Conservation (phyloP, 225 moss, liverwort and hornwort species). For the Takakia lepidozioides region DNA sequence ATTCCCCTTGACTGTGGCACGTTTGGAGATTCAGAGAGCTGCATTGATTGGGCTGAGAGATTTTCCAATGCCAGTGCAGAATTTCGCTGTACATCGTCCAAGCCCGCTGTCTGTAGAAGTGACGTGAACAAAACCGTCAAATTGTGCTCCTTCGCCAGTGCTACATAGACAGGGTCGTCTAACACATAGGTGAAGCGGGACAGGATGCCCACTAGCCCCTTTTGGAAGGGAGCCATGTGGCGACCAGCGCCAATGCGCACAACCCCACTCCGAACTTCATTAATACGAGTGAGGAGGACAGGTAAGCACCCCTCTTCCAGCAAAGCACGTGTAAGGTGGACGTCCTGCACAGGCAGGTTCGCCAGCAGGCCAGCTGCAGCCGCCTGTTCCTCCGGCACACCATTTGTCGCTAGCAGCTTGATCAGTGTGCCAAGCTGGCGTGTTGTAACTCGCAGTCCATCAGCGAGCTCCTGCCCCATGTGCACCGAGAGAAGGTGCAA, state of each 20-base stretch:
- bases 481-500: slow-evolving; percentile 42
- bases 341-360: slow-evolving; percentile 39
- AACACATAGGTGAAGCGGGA: slow-evolving; percentile 41
- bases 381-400: slow-evolving; percentile 43
- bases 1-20: slow-evolving; percentile 1
- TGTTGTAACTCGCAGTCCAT: slow-evolving; percentile 44
- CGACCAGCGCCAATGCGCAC: slow-evolving; percentile 43
- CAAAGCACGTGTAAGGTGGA: slow-evolving; percentile 35
- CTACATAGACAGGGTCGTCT: slow-evolving; percentile 19
- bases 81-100: slow-evolving; percentile 48
- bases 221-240: slow-evolving; percentile 37
- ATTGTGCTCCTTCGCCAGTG: slow-evolving; percentile 24
- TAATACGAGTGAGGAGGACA: slow-evolving; percentile 29
- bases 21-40: slow-evolving; percentile 16
- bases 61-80: slow-evolving; percentile 57
- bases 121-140: slow-evolving; percentile 34
- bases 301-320: slow-evolving; percentile 29
- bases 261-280: slow-evolving; percentile 38
- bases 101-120: slow-evolving; percentile 26
- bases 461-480: slow-evolving; percentile 53
- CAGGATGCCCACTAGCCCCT: slow-evolving; percentile 45
- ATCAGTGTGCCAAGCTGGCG: slow-evolving; percentile 41
- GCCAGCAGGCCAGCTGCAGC: slow-evolving; percentile 33
- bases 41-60: slow-evolving; percentile 53
- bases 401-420: slow-evolving; percentile 23